Base-by-base conservation (phyloP, 306 rosid species). In the Quercus variabilis region DNA sequence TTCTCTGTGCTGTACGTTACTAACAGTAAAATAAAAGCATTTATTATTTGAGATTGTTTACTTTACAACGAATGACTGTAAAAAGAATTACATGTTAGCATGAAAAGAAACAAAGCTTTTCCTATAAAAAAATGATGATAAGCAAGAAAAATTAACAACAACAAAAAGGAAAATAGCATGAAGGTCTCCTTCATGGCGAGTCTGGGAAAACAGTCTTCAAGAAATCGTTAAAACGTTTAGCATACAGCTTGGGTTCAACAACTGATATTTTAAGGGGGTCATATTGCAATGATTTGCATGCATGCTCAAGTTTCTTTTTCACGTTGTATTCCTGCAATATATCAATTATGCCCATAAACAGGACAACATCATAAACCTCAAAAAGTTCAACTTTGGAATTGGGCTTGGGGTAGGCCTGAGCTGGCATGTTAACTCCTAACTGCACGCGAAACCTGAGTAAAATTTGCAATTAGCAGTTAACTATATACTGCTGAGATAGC, bases 381-480 rank as follows among this genome's bases (percentile, higher is more conserved):
- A 90, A 88, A 77, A 86, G 96, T 76, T 93, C 99, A 20, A 84
- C 87, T 74, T 91, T 96, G 28, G 90, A 87, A 64, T 87, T 92
- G 83, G 89, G 71, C 80, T 89, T 91, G 62, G 72, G 78, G 41
- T 69, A 77, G 1, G 99, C 98, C 80, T 85, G 92, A 28, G 99
- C 98, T 4, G 99, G 99, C 99, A 95, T 95, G 89, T 95, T 93
- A 30, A 93, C 98, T 62, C 99, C 99, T 84, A 95, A 65, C 80
- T 95, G 99, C 84, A 95, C 99, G 43, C 94, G 80, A 76, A 95
- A 81, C 85, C 99, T 95, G 90, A 56, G 62, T 12, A 80, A 21
- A 76, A 19, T 18, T 67, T 73, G 74, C 25, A 28, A 14, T 55
- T 33, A n/a, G 41, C 51, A 2, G 54, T 81, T 41, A 59, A 1